A percentile compares a stretch with the other conserved stretches of the same genome.
phyloP scores from a whole-genome alignment of 2,329 filamentous ascomycete species.

The Aspergillus caelatus region DNA sequence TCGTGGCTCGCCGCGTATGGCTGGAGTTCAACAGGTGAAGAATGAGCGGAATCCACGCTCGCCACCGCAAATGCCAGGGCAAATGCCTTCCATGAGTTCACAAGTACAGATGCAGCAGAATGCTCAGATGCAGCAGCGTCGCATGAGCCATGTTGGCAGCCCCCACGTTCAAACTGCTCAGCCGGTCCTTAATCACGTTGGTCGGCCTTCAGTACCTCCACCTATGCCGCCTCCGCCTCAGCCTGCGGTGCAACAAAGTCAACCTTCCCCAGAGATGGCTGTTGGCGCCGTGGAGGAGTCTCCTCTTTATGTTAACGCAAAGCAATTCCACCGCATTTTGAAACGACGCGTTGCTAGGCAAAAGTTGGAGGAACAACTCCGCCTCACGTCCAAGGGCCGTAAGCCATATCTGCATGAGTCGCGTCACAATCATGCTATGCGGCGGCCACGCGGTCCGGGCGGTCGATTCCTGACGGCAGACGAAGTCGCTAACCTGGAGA shows the following conservation, averaged over 20 bases:
- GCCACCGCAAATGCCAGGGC: conserved; percentile 68
- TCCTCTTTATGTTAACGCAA: conserved; percentile 95
- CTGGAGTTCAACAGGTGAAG: conserved; percentile 67
- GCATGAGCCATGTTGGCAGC: conserved; percentile 76
- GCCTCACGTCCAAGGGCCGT: conserved; percentile 89
- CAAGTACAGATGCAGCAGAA: conserved; percentile 57
- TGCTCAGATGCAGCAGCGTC: conserved; percentile 63
- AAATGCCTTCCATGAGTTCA: conserved; percentile 54
- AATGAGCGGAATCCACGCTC: conserved; percentile 76
- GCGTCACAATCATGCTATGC: conserved; percentile 97
- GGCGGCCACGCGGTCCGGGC: conserved; percentile 87
- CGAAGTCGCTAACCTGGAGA: conserved; percentile 88
- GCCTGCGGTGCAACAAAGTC: conserved; percentile 65
- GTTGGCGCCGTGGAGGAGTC: conserved; percentile 79
- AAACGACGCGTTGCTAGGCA: conserved; percentile 93
- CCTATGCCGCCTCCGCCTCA: conserved; percentile 57
- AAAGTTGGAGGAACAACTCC: conserved; percentile 87
- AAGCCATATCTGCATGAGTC: conserved; percentile 98
- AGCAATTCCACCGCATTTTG: conserved; percentile 96
- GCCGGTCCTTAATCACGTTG: conserved; percentile 72
- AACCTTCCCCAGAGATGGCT: conserved; percentile 78
- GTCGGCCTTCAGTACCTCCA: conserved; percentile 55
- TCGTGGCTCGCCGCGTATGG: conserved; percentile 74
- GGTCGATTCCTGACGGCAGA: conserved; percentile 96
- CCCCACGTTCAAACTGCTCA: conserved; percentile 74